phyloP scores from a whole-genome alignment of 2,329 filamentous ascomycete species.

The Colletotrichum chlorophyti region DNA sequence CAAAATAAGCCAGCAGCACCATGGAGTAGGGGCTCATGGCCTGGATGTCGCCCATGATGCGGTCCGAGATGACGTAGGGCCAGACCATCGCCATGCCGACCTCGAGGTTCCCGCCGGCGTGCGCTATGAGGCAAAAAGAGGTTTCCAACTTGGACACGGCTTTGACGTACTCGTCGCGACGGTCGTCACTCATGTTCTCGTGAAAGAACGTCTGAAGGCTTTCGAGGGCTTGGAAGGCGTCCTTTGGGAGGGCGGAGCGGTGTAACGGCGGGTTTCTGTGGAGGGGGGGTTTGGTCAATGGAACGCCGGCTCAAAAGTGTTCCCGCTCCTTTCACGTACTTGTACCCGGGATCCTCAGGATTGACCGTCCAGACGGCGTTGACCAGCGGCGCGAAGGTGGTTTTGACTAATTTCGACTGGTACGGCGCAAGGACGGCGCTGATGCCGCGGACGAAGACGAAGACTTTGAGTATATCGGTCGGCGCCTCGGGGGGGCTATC shows the following conservation, averaged over 20 bases:
- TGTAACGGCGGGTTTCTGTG: conserved; percentile 5
- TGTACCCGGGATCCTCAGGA: not conserved
- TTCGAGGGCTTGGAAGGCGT: conserved; percentile 13
- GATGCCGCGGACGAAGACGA: conserved; percentile 16
- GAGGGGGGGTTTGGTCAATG: not conserved
- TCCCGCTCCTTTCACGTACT: too few relatives aligned
- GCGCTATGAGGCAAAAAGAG: conserved; percentile 29
- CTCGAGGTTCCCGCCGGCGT: conserved; percentile 34
- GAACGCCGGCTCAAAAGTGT: not conserved
- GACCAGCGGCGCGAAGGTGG: not conserved
- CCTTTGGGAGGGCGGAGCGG: not conserved
- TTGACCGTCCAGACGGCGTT: conserved; percentile 4
- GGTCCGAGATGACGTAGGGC: conserved; percentile 35
- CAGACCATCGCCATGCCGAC: conserved; percentile 32
- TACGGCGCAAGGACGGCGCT: conserved; percentile 1
- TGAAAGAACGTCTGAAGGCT: not conserved
- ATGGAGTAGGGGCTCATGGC: conserved; percentile 33
- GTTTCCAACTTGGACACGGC: conserved; percentile 31
- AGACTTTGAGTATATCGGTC: conserved; percentile 5
- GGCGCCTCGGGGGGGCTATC: not conserved
- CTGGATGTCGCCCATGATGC: conserved; percentile 35
- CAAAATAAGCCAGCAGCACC: conserved; percentile 35
- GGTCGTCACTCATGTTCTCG: not conserved
- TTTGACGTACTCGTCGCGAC: conserved; percentile 29
- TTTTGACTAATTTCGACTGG: not conserved